Base-by-base conservation (phyloP, 2,329 filamentous ascomycete genomes). In the Cucurbitaria berberidis region DNA sequence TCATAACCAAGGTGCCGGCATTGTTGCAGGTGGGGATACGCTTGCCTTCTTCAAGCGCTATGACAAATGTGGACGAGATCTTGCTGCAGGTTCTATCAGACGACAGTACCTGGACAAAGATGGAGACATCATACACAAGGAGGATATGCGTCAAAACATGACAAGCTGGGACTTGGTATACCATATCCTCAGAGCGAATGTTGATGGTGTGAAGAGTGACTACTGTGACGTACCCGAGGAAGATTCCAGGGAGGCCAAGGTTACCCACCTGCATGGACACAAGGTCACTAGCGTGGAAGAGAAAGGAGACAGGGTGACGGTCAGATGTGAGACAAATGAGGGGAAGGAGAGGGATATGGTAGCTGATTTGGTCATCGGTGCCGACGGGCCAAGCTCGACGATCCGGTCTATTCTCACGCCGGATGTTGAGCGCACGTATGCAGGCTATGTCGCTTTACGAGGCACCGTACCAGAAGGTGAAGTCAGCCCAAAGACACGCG, bases 101-200 rank as follows among this genome's bases (percentile, higher is more conserved):
- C 57, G 69, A 18, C 68, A 72, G 36, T 70, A 71, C 24, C 44
- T 72, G 21, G 43, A 68, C 48, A 63, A 60, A n/a, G 32, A 67
- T 55, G 69, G 69, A 19, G 57, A 68, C 1, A 54, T 72, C 16
- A 62, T 69, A 19, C 63, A 70, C 26, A 56, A 55, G 30, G 61
- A 67, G 46, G 64, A 72, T 15, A 63, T 66, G 59, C 54, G 59
- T n/a, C 69, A 72, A 53, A 70, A 70, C 22, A 74, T 72, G 69
- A 73, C 69, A 21, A 74, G 69, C 50, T 74, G 70, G 69, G 69
- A 71, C 45, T 53, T 72, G n/a, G 62, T 66, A 3, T 74, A 70
- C 45, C 60, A 71, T 39, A 63, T 73, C 19, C 54, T 73, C 11
- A 57, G 70, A 13, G 68, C 67, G 2, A 72, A 71, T 24, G 63